Evolutionary conservation across 139 green algal genomes (phyloP).

Genomic region (Micromonas pusilla): DNA sequence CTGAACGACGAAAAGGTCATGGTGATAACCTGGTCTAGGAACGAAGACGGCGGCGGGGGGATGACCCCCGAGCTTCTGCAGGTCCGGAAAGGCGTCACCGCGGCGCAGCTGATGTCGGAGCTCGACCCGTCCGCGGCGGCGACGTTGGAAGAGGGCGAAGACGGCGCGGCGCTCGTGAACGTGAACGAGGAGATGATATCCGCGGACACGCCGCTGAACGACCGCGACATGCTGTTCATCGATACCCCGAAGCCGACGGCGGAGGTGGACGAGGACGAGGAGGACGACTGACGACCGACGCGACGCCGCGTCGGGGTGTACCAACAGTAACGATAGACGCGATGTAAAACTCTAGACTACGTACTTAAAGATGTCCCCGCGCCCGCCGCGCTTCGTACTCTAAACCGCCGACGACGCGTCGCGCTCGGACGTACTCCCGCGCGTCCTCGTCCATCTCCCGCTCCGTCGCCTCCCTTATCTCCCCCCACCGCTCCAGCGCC

Average conservation of each 20-base stretch:
- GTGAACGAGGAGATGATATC: conserved; percentile 79
- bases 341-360: too few species aligned
- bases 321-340: too few species aligned
- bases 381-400: too few species aligned
- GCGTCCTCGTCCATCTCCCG: not conserved
- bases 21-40: not conserved
- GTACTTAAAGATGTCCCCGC: too few species aligned
- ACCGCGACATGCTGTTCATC: conserved; percentile 78
- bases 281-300: too few species aligned
- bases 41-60: not conserved
- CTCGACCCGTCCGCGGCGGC: too few species aligned
- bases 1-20: not conserved
- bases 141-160: too few species aligned
- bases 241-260: too few species aligned
- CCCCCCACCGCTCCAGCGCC: not conserved
- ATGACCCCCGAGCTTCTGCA: not conserved
- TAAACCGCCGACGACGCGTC: too few species aligned
- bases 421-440: not conserved
- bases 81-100: not conserved
- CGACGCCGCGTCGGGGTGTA: too few species aligned
- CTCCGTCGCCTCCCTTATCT: not conserved
- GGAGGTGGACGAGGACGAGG: too few species aligned
- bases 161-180: conserved; percentile 49
- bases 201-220: conserved; percentile 55
- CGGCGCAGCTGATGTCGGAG: not conserved